These are phyloP conservation scores for Cercospora canescens DNA, from an alignment of 2,329 filamentous ascomycete species.

Conservation along the genomic window DNA sequence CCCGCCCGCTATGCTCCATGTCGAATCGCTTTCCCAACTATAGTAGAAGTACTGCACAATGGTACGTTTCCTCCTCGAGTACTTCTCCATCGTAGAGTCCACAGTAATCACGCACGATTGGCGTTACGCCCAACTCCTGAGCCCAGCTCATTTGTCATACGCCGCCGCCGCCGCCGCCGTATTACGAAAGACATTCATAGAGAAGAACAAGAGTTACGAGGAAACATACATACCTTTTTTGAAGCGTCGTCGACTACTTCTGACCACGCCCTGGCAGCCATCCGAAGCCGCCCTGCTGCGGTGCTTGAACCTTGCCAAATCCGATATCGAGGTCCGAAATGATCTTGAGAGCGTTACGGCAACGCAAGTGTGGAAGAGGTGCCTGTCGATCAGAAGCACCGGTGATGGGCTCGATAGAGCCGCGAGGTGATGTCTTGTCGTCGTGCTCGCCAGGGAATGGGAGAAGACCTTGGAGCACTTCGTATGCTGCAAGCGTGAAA, in stretches of 20 bases:
- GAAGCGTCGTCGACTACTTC: neutral
- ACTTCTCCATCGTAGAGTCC: neutral
- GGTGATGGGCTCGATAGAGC: slow-evolving; percentile 63
- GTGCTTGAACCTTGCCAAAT: slow-evolving; percentile 70
- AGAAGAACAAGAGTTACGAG: slow-evolving; percentile 1
- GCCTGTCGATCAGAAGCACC: slow-evolving; percentile 64
- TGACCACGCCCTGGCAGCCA: slow-evolving; percentile 2
- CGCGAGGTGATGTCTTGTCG: slow-evolving; percentile 50
- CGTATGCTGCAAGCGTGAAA: slow-evolving; percentile 94
- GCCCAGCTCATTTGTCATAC: neutral
- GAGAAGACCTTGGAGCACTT: slow-evolving; percentile 78
- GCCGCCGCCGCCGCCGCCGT: slow-evolving; percentile 11
- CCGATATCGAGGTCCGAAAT: slow-evolving; percentile 92
- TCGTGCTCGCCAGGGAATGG: slow-evolving; percentile 70
- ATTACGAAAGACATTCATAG: neutral
- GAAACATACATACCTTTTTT: slow-evolving; percentile 14
- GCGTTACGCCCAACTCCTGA: neutral
- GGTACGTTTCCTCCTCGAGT: neutral
- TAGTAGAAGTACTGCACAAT: neutral
- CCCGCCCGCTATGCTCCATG: neutral
- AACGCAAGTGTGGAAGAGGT: slow-evolving; percentile 67
- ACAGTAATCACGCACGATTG: neutral
- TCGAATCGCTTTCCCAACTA: neutral
- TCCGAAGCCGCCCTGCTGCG: slow-evolving; percentile 20
- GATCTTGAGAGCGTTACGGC: slow-evolving; percentile 90